These are phyloP conservation scores for Boletus edulis DNA, from an alignment of 768 basidiomycete species.

Conservation along the genomic window DNA sequence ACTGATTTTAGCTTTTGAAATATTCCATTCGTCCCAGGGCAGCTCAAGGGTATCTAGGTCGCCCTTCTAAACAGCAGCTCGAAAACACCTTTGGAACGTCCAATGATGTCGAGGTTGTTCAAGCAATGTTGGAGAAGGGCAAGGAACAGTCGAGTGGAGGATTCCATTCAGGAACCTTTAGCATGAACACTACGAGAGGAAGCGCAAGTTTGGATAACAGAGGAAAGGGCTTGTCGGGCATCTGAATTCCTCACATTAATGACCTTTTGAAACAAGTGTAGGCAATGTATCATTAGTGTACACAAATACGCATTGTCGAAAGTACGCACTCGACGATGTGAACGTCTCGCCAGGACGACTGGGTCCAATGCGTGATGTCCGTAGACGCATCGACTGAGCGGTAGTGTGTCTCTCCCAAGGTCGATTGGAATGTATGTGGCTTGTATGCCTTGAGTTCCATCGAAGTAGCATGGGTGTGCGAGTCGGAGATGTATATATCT, in stretches of 20 bases:
- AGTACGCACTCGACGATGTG: background rate
- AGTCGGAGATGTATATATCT: too few species aligned
- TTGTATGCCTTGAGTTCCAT: too few species aligned
- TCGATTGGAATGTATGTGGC: too few species aligned
- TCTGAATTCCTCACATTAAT: slow-evolving; percentile 21
- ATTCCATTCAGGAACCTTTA: slow-evolving; percentile 26
- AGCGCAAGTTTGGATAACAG: slow-evolving; percentile 39
- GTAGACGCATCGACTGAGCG: too few species aligned
- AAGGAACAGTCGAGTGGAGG: slow-evolving; percentile 53
- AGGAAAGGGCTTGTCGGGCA: slow-evolving; percentile 37
- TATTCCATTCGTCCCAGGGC: slow-evolving; percentile 73
- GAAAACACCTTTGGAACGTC: slow-evolving; percentile 66
- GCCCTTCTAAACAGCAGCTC: slow-evolving; percentile 81
- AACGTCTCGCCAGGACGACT: too few species aligned
- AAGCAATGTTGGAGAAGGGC: slow-evolving; percentile 61
- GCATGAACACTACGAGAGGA: slow-evolving; percentile 28
- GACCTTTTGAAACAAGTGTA: background rate
- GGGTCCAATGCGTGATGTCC: too few species aligned
- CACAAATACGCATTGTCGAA: background rate
- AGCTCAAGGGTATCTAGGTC: slow-evolving; percentile 72
- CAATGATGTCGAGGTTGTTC: slow-evolving; percentile 64
- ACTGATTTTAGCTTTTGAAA: slow-evolving; percentile 53
- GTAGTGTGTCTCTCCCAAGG: too few species aligned
- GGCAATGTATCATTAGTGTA: slow-evolving; percentile 20
- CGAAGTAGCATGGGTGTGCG: too few species aligned